Evolutionary conservation across 2,329 filamentous ascomycete species (phyloP), one percentile per base, ranked within the genome.

Genomic region (Colletotrichum spinosum): DNA sequence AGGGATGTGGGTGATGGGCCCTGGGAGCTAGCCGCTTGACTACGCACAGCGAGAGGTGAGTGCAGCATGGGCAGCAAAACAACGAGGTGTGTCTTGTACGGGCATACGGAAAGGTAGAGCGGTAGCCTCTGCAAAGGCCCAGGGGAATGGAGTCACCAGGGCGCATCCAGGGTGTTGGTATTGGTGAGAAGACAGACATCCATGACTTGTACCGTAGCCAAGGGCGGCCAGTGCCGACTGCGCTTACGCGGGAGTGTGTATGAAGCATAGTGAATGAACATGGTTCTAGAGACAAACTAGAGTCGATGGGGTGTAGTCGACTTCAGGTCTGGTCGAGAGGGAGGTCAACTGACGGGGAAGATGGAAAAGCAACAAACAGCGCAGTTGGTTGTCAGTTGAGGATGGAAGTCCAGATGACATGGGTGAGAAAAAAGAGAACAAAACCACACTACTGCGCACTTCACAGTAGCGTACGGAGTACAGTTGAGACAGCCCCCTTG

Each of bases 141-240:
- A 25, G 25, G 44, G 48, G 37, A 13, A 52, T 51, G 46, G 53
- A 57, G 53, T 48, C 63, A 56, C 44, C 35, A 56, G 41, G 41
- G 49, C 39, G 50, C 35, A 44, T 56, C 35, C 41, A 53, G 15
- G 53, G 6, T 38, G 52, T 15, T 34, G 63, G 41, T 41, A 51
- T 48, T 34, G 42, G 44, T 2, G 51, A 50, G 50, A 25, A 25
- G 25, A 25, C 25, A 25, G 25, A 25, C 25, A 25, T 25, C 25
- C 25, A 25, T 25, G 25, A 25, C 25, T 25, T 35, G 42, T 9
- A 45, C 13, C 37, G 25, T 35, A 38, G 56, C 39, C 45, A 52
- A 51, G 39, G 35, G 35, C 39, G 58, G 52, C 52, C 51, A 65
- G 57, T 65, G 46, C 57, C 62, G 46, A 56, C 46, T 62, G 52